A percentile compares a stretch with the other conserved stretches of the same genome.
These are phyloP conservation scores for Aspergillus sojae DNA, from an alignment of 2,329 filamentous ascomycete species.

Conservation along the genomic window DNA sequence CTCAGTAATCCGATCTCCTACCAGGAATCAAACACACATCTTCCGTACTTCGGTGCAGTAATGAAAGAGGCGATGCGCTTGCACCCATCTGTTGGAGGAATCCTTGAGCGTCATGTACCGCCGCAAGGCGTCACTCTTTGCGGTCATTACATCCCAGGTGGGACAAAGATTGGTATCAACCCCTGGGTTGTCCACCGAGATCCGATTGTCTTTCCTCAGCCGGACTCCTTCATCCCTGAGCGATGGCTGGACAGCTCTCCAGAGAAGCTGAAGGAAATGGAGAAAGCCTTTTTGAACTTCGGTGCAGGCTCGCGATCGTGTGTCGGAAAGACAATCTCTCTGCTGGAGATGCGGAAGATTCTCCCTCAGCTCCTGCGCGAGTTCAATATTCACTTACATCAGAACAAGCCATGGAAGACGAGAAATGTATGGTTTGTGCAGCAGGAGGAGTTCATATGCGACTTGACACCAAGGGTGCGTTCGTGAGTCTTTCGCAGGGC, in stretches of 20 bases:
- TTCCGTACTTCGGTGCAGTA: conserved; percentile 40
- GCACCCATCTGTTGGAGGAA: conserved; percentile 38
- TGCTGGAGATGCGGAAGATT: conserved; percentile 38
- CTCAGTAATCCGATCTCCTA: conserved; percentile 26
- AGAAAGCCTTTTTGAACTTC: conserved; percentile 33
- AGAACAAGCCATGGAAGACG: background rate
- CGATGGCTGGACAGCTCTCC: conserved; percentile 46
- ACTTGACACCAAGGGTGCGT: background rate
- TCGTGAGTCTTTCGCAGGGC: background rate
- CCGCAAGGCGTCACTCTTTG: conserved; percentile 30
- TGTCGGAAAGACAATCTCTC: conserved; percentile 37
- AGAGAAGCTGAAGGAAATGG: conserved; percentile 32
- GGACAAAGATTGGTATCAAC: conserved; percentile 49
- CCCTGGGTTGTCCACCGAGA: conserved; percentile 49
- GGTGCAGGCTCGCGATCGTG: conserved; percentile 34
- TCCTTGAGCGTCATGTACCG: conserved; percentile 40
- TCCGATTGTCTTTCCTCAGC: conserved; percentile 43
- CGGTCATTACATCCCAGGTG: conserved; percentile 37
- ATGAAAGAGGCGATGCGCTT: conserved; percentile 43
- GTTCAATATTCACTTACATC: background rate
- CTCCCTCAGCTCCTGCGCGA: conserved; percentile 29
- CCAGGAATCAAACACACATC: conserved; percentile 27
- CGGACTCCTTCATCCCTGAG: conserved; percentile 47
- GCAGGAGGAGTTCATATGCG: background rate
- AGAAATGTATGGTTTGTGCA: conserved; percentile 4